Evolutionary conservation across 2,329 filamentous ascomycete genomes (phyloP).

Genomic region (Penicillium janthinellum): DNA sequence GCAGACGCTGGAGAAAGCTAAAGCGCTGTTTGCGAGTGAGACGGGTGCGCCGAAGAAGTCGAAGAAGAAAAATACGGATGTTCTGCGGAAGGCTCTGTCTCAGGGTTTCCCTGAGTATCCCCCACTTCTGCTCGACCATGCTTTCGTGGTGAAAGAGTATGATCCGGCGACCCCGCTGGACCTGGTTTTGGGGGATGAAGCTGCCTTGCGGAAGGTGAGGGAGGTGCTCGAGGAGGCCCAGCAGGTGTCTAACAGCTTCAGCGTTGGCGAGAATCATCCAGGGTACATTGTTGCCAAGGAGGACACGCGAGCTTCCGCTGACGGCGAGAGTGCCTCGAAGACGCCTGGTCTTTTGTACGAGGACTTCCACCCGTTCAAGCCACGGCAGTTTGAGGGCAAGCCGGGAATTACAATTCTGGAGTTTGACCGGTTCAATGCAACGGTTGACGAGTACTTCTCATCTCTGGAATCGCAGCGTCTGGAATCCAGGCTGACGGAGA

Average conservation of each 20-base stretch:
- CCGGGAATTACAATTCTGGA: slow-evolving; percentile 68
- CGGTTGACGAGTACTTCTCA: slow-evolving; percentile 95
- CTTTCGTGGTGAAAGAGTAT: slow-evolving; percentile 69
- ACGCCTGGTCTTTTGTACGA: slow-evolving; percentile 69
- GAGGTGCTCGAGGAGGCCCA: slow-evolving; percentile 70
- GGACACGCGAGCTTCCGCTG: slow-evolving; percentile 40
- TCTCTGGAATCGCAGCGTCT: slow-evolving; percentile 93
- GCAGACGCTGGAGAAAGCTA: slow-evolving; percentile 67
- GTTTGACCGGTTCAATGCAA: slow-evolving; percentile 85
- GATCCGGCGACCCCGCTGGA: slow-evolving; percentile 68
- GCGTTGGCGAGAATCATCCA: slow-evolving; percentile 63
- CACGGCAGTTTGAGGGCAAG: slow-evolving; percentile 73
- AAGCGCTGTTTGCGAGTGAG: slow-evolving; percentile 45
- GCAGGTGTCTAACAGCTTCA: slow-evolving; percentile 69
- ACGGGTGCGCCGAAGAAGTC: slow-evolving; percentile 62
- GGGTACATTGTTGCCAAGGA: slow-evolving; percentile 86
- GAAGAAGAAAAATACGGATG: slow-evolving; percentile 73
- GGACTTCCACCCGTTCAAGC: slow-evolving; percentile 92
- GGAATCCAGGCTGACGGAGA: slow-evolving; percentile 78
- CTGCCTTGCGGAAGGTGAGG: slow-evolving; percentile 67
- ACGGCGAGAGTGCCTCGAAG: slow-evolving; percentile 40
- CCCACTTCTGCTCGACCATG: slow-evolving; percentile 84
- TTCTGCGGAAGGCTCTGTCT: slow-evolving; percentile 76
- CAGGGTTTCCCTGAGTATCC: slow-evolving; percentile 86
- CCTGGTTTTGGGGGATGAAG: slow-evolving; percentile 68